These are phyloP conservation scores for Salix caprea DNA, from an alignment of 345 rosid genomes.

Conservation along the genomic window DNA sequence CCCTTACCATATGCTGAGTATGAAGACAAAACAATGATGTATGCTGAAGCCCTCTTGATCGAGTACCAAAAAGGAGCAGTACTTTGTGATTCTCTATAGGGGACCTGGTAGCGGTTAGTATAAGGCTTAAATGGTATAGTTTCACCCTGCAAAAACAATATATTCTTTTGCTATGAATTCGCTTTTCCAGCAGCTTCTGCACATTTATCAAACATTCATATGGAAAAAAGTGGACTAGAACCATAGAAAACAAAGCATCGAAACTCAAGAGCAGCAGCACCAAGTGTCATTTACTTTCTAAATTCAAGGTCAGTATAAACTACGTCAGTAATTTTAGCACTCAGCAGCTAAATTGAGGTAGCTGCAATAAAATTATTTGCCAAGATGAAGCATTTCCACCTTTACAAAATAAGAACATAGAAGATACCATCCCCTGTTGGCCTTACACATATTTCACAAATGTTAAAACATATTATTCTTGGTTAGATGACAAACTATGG, in stretches of 20 bases:
- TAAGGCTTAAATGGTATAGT: constrained; percentile 75
- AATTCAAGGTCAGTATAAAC: no score
- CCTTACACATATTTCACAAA: background rate
- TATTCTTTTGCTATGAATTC: background rate
- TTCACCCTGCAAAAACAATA: constrained; percentile 61
- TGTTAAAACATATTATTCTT: background rate
- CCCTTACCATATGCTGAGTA: constrained; percentile 81
- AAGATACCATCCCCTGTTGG: background rate
- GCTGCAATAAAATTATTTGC: no score
- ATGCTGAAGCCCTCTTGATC: constrained; percentile 85
- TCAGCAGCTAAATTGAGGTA: no score
- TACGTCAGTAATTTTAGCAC: no score
- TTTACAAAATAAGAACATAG: background rate
- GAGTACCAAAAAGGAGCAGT: constrained; percentile 88
- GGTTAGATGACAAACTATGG: background rate
- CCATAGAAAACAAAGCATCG: background rate
- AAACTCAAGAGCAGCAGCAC: background rate
- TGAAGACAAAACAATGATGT: constrained; percentile 75
- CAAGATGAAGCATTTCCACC: background rate
- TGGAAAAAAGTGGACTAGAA: background rate
- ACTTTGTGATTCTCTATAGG: constrained; percentile 64
- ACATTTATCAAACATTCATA: background rate
- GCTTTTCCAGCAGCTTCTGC: background rate
- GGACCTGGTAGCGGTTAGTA: constrained; percentile 59
- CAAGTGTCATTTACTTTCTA: no score